Conservation (phyloP, 139 green algal genomes). For the Chlorella sp. region DNA sequence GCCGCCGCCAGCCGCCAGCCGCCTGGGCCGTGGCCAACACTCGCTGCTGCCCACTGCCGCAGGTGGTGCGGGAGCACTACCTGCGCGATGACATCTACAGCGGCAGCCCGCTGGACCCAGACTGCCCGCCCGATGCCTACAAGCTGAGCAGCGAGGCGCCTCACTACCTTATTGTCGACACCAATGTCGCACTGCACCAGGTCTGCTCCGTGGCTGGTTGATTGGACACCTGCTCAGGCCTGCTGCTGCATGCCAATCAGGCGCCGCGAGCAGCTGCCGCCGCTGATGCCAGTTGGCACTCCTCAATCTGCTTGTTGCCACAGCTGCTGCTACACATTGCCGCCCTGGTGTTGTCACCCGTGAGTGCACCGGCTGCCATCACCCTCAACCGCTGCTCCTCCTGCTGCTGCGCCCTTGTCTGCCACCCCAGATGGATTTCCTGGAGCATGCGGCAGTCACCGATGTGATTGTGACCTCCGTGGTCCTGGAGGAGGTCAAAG, state of each 20-base stretch:
- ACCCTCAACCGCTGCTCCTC: no score
- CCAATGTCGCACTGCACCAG: constrained; percentile 94
- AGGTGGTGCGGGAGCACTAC: constrained; percentile 95
- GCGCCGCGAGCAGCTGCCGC: no score
- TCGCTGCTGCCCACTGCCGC: background rate
- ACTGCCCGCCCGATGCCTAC: constrained; percentile 60
- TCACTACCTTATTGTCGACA: constrained; percentile 94
- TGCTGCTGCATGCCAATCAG: no score
- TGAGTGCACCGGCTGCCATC: no score
- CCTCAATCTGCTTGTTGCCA: no score
- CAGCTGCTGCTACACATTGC: no score
- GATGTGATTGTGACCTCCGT: constrained; percentile 88
- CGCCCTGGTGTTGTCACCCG: no score
- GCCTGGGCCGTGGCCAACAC: background rate
- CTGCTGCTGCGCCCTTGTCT: no score
- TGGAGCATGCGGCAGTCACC: constrained; percentile 88
- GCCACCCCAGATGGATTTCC: constrained; percentile 93
- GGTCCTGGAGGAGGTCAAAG: constrained; percentile 84
- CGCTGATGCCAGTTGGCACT: background rate
- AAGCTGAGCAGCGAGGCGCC: constrained; percentile 72
- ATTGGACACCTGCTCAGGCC: no score
- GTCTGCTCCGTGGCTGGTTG: no score
- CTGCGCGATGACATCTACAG: constrained; percentile 96
- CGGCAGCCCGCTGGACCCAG: constrained; percentile 76
- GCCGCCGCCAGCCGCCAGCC: background rate